These are phyloP conservation scores for Aphanomyces cochlioides DNA, from an alignment of 352 stramenopile species.

Conservation along the genomic window DNA sequence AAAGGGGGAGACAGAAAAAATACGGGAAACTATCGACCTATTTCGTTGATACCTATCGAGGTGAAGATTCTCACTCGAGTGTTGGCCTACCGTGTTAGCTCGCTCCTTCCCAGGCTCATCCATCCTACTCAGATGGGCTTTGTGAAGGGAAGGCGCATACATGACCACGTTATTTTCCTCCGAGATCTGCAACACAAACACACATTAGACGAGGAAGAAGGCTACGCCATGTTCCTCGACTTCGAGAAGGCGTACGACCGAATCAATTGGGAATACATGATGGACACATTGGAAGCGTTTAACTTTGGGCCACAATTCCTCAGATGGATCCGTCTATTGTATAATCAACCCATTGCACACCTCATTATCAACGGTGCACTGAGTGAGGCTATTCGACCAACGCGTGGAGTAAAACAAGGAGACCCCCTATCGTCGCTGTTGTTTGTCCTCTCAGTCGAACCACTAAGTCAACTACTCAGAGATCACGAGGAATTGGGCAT, in stretches of 20 bases:
- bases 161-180: background rate
- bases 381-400: too few species aligned
- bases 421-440: too few species aligned
- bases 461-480: too few species aligned
- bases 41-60: background rate
- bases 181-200: constrained; percentile 9
- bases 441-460: too few species aligned
- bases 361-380: too few species aligned
- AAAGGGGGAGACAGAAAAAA: background rate
- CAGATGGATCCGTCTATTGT: too few species aligned
- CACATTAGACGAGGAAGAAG: constrained; percentile 2
- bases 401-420: too few species aligned
- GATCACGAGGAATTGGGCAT: too few species aligned
- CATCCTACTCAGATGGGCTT: constrained; percentile 11
- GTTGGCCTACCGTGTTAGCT: background rate
- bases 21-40: background rate
- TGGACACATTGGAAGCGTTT: too few species aligned
- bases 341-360: too few species aligned
- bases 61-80: constrained; percentile 3
- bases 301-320: too few species aligned
- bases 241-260: constrained; percentile 22
- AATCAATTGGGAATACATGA: background rate
- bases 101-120: constrained; percentile 3
- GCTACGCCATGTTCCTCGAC: background rate
- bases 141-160: background rate